Conservation (phyloP, 148 eudicot species). For the Fagopyrum homotropicum region DNA sequence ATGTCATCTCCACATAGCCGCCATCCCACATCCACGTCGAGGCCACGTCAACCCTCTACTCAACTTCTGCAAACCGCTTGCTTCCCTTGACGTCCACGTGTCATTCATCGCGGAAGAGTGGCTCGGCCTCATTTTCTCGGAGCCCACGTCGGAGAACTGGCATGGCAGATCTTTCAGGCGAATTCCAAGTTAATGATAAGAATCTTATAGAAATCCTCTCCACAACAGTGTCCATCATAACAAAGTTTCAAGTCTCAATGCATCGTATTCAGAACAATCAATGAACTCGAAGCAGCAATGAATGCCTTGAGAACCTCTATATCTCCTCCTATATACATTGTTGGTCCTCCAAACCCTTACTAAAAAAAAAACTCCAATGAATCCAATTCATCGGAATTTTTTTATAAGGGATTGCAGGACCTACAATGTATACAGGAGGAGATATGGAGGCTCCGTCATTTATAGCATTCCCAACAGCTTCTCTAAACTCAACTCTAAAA, state of each 20-base stretch:
- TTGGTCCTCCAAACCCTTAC: constrained; percentile 30
- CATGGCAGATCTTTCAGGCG: too few relatives aligned
- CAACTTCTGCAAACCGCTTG: not conserved
- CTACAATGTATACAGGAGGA: too few relatives aligned
- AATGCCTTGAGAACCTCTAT: not conserved
- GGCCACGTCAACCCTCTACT: not conserved
- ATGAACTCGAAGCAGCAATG: constrained; percentile 27
- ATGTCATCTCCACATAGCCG: not conserved
- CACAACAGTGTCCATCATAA: too few relatives aligned
- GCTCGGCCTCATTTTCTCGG: not conserved
- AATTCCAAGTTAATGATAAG: too few relatives aligned
- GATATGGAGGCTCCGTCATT: too few relatives aligned
- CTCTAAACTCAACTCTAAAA: too few relatives aligned
- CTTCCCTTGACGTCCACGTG: not conserved
- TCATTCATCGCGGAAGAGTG: not conserved
- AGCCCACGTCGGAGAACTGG: not conserved
- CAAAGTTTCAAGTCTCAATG: constrained; percentile 1
- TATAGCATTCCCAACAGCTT: too few relatives aligned
- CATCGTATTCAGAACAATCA: constrained; percentile 27
- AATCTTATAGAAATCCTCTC: too few relatives aligned
- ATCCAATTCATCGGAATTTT: too few relatives aligned
- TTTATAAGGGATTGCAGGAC: too few relatives aligned
- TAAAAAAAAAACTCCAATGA: not conserved
- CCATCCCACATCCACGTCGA: not conserved
- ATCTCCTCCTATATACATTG: constrained; percentile 11